A percentile compares a stretch with the other conserved stretches of the same genome.
These are phyloP conservation scores for Phytophthora pisi DNA, from an alignment of 352 stramenopile species.

Conservation along the genomic window DNA sequence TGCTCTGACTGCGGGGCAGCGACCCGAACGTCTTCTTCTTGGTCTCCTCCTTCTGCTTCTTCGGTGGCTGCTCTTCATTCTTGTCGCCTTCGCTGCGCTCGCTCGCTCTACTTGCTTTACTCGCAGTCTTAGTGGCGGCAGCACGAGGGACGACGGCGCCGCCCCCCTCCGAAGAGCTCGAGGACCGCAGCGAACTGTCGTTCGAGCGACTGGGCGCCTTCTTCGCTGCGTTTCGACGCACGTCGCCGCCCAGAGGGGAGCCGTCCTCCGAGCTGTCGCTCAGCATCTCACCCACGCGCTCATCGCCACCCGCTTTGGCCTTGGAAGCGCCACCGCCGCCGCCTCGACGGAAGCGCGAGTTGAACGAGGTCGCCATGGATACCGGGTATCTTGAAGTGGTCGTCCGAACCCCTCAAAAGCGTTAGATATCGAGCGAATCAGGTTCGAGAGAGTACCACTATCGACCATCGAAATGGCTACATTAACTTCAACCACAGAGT, in stretches of 20 bases:
- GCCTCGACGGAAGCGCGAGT: slow-evolving; percentile 41
- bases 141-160: slow-evolving; percentile 13
- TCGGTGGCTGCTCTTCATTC: background rate
- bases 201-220: slow-evolving; percentile 19
- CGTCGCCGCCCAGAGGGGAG: slow-evolving; percentile 22
- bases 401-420: no score
- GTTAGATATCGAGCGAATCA: no score
- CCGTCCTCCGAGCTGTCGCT: slow-evolving; percentile 67
- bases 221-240: slow-evolving; percentile 21
- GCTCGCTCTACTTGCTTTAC: background rate
- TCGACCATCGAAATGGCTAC: slow-evolving; percentile 21
- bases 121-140: slow-evolving; percentile 4
- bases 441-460: background rate
- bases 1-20: slow-evolving; percentile 18
- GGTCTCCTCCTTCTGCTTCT: slow-evolving; percentile 10
- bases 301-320: slow-evolving; percentile 21
- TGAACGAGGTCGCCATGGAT: slow-evolving; percentile 27
- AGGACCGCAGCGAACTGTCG: slow-evolving; percentile 27
- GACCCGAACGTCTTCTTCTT: slow-evolving; percentile 26
- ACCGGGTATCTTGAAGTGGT: background rate
- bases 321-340: slow-evolving; percentile 8
- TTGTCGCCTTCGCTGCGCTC: slow-evolving; percentile 8
- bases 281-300: slow-evolving; percentile 60
- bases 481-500: background rate
- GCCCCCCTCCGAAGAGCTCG: slow-evolving; percentile 18